Evolutionary conservation across 768 basidiomycete species (phyloP).

Genomic region (Tricholoma matsutake): DNA sequence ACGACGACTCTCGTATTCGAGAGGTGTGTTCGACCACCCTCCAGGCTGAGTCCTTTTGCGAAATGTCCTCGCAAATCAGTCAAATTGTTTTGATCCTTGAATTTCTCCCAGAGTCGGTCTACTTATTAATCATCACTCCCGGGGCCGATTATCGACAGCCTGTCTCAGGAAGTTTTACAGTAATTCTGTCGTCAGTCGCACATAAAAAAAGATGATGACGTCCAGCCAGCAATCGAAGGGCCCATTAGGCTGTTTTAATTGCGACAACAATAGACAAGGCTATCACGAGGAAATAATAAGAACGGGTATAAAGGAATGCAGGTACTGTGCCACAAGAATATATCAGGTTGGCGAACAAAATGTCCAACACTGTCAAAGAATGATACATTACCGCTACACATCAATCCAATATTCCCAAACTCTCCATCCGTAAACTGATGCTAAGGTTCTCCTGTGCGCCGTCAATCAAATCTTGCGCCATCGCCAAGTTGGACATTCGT

Average conservation of each 20-base stretch:
- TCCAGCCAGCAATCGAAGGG: neutral
- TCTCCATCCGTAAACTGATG: constrained; percentile 45
- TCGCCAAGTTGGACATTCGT: constrained; percentile 41
- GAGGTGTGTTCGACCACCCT: no score
- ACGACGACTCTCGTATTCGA: no score
- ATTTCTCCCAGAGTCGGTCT: no score
- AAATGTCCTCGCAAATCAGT: no score
- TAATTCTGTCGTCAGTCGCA: no score
- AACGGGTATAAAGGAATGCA: neutral
- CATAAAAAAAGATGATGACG: no score
- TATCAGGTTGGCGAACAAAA: neutral
- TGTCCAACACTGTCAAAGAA: neutral
- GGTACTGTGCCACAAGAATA: neutral
- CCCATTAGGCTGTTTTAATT: neutral
- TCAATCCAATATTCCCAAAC: constrained; percentile 34
- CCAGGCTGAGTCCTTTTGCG: no score
- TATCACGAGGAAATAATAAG: neutral
- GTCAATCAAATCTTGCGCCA: constrained; percentile 49
- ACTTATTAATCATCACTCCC: no score
- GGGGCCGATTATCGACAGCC: no score
- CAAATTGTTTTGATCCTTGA: no score
- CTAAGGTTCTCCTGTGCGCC: constrained; percentile 49
- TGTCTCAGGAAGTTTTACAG: no score
- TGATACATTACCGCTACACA: constrained; percentile 1
- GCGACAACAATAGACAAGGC: no score